These are phyloP conservation scores for Verruconis gallopava DNA, from an alignment of 2,329 filamentous ascomycete genomes.

Conservation along the genomic window DNA sequence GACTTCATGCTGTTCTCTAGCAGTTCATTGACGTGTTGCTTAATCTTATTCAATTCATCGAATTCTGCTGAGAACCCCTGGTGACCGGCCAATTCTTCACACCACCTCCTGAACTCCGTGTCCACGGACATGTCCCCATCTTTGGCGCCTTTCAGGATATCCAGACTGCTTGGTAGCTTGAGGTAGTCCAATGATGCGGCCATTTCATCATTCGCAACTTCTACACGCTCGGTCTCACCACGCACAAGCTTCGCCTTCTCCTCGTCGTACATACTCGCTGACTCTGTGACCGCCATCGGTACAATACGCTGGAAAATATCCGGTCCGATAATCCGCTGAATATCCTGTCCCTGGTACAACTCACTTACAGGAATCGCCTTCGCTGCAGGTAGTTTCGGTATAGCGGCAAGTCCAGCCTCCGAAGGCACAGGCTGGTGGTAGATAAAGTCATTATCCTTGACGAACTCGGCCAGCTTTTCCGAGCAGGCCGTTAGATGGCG, in stretches of 20 bases:
- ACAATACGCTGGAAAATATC: conserved; percentile 97
- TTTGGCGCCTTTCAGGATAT: conserved; percentile 83
- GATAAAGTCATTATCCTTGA: conserved; percentile 95
- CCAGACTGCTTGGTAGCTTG: conserved; percentile 75
- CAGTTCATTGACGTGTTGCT: conserved; percentile 56
- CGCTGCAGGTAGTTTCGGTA: conserved; percentile 83
- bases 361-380: conserved; percentile 97
- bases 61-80: conserved; percentile 68
- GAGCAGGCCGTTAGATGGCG: conserved; percentile 70
- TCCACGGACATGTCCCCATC: conserved; percentile 82
- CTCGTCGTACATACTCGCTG: conserved; percentile 92
- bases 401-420: conserved; percentile 66
- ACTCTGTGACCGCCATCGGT: conserved; percentile 89
- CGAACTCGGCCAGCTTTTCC: conserved; percentile 61
- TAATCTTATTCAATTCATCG: conserved; percentile 64
- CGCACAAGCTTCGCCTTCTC: conserved; percentile 94
- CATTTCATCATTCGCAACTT: conserved; percentile 90
- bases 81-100: conserved; percentile 78
- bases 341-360: conserved; percentile 92
- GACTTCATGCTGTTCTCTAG: conserved; percentile 76
- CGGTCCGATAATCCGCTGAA: conserved; percentile 89
- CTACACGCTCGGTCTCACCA: conserved; percentile 85
- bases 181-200: conserved; percentile 88
- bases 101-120: conserved; percentile 88
- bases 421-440: conserved; percentile 88